phyloP scores from a whole-genome alignment of 306 rosid genomes.

The Geum urbanum region DNA sequence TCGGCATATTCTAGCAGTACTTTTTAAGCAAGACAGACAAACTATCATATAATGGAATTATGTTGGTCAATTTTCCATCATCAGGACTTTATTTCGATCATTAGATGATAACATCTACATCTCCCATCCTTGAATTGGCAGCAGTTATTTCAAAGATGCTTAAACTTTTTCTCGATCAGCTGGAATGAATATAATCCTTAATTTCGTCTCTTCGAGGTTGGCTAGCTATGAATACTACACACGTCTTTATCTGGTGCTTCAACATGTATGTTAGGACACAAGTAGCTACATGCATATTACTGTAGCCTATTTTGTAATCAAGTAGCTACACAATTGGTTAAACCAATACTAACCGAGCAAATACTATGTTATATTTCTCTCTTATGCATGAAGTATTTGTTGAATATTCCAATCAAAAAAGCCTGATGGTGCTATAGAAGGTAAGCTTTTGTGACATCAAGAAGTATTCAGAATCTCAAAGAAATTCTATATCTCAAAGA shows the following conservation, averaged over 20 bases:
- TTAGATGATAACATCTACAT: neutral
- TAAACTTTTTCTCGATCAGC: neutral
- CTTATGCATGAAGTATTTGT: neutral
- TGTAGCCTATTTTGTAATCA: neutral
- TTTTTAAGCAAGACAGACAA: constrained; percentile 25
- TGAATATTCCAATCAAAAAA: too few relatives aligned
- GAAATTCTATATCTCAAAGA: too few relatives aligned
- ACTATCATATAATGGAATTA: constrained; percentile 26
- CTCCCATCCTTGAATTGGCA: neutral
- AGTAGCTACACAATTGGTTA: neutral
- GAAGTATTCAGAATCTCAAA: neutral
- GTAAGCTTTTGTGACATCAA: constrained; percentile 2
- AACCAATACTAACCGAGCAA: neutral
- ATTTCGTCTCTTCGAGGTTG: neutral
- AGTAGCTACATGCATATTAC: neutral
- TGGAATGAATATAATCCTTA: neutral
- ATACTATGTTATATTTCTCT: neutral
- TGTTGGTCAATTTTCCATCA: neutral
- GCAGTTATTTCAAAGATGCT: constrained; percentile 7
- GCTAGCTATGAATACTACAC: neutral
- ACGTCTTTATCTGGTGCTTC: neutral
- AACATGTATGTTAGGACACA: neutral
- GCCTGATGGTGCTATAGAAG: constrained; percentile 6
- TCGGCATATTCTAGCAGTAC: constrained; percentile 5
- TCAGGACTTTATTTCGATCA: neutral